Percentiles rank a stretch among this genome's conserved stretches.
Evolutionary conservation across 2,329 filamentous ascomycete species (phyloP).

Genomic region (Monilinia vaccinii-corymbosi): DNA sequence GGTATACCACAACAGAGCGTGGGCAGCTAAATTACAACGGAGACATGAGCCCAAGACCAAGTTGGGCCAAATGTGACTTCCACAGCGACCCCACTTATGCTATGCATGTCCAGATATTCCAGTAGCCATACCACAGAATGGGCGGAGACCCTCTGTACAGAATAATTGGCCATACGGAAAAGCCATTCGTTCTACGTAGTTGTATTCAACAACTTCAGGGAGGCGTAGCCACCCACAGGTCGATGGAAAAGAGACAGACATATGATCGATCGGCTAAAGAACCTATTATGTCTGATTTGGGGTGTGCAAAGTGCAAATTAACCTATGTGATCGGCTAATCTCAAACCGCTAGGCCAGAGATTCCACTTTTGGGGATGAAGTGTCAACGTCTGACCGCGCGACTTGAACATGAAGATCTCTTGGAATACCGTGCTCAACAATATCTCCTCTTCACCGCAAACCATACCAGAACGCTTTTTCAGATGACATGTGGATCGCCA

Average conservation of each 20-base stretch:
- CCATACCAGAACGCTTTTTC: too few relatives aligned
- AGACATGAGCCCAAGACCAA: background rate
- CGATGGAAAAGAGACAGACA: too few relatives aligned
- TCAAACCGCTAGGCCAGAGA: too few relatives aligned
- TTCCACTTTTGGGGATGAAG: too few relatives aligned
- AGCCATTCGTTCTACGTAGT: background rate
- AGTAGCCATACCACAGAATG: background rate
- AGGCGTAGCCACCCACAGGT: background rate
- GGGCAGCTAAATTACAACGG: background rate
- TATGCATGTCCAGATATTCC: background rate
- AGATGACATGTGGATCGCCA: too few relatives aligned
- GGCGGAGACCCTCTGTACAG: background rate
- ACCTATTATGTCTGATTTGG: background rate
- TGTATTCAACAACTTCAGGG: background rate
- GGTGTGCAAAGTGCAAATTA: background rate
- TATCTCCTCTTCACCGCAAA: too few relatives aligned
- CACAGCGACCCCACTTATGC: background rate
- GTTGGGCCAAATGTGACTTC: background rate
- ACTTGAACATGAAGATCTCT: too few relatives aligned
- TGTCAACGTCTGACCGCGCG: too few relatives aligned
- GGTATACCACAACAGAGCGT: background rate
- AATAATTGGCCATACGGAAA: background rate
- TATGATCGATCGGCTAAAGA: background rate
- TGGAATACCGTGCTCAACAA: too few relatives aligned
- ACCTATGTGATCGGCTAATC: background rate